Conservation (phyloP, 352 stramenopile genomes). For the Peronospora destructor region DNA sequence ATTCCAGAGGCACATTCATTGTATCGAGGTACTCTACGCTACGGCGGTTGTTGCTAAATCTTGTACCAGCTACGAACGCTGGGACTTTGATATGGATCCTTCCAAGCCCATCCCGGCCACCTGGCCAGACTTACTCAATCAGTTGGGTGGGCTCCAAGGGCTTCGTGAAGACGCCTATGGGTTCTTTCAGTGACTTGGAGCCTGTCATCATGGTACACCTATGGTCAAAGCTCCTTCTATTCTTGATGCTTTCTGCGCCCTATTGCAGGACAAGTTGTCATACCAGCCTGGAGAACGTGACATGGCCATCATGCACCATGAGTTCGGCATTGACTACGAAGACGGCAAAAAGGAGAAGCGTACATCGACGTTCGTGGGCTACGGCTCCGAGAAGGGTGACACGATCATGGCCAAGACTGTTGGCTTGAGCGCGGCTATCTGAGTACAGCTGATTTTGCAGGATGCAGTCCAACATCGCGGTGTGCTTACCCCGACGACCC, state of each 20-base stretch:
- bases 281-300: constrained; percentile 90
- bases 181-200: constrained; percentile 77
- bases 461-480: constrained; percentile 75
- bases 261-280: constrained; percentile 87
- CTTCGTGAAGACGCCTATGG: constrained; percentile 46
- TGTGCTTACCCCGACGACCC: constrained; percentile 85
- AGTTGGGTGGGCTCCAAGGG: constrained; percentile 22
- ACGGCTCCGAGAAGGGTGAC: constrained; percentile 85
- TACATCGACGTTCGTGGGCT: constrained; percentile 88
- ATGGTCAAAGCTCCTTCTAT: constrained; percentile 49
- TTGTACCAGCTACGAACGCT: constrained; percentile 88
- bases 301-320: constrained; percentile 92
- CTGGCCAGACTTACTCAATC: constrained; percentile 82
- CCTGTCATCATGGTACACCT: constrained; percentile 46
- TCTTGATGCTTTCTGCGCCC: constrained; percentile 78
- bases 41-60: constrained; percentile 88
- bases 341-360: constrained; percentile 83
- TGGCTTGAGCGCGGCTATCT: constrained; percentile 90
- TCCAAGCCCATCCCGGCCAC: constrained; percentile 40
- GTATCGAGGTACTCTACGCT: constrained; percentile 92
- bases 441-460: constrained; percentile 90
- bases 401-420: constrained; percentile 96
- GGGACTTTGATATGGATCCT: constrained; percentile 75
- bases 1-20: constrained; percentile 88
- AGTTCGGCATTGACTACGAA: constrained; percentile 74